These are phyloP conservation scores for Pseudovirgaria hyperparasitica DNA, from an alignment of 2,329 filamentous ascomycete species.

Conservation along the genomic window DNA sequence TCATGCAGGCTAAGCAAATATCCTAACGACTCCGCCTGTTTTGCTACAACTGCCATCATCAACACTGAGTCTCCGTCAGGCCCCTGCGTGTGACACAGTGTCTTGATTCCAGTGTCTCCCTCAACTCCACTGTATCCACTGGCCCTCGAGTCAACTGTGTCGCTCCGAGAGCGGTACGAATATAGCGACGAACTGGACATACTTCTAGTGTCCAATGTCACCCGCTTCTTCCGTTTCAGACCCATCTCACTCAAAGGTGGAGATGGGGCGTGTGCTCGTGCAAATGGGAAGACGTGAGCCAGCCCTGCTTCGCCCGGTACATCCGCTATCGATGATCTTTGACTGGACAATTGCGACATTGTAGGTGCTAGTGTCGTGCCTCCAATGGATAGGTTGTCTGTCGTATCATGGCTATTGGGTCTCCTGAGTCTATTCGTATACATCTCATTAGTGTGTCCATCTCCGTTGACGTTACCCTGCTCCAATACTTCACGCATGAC, in stretches of 20 bases:
- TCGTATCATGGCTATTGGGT: slow-evolving; percentile 11
- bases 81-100: slow-evolving; percentile 59
- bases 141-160: slow-evolving; percentile 48
- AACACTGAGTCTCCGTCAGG: slow-evolving; percentile 65
- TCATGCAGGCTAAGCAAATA: slow-evolving; percentile 69
- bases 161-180: slow-evolving; percentile 69
- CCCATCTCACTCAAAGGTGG: slow-evolving; percentile 22
- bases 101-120: slow-evolving; percentile 75
- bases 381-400: slow-evolving; percentile 15
- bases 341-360: slow-evolving; percentile 15
- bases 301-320: slow-evolving; percentile 31
- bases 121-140: slow-evolving; percentile 63
- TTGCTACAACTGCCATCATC: slow-evolving; percentile 43
- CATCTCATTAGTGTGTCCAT: slow-evolving; percentile 16
- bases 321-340: slow-evolving; percentile 18
- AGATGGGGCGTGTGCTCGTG: slow-evolving; percentile 43
- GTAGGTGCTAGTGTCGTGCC: slow-evolving; percentile 18
- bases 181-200: slow-evolving; percentile 75
- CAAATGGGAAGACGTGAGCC: slow-evolving; percentile 85
- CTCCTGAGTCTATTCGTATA: slow-evolving; percentile 16
- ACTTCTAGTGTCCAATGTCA: slow-evolving; percentile 82
- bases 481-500: slow-evolving; percentile 72
- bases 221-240: slow-evolving; percentile 55
- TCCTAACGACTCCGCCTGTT: slow-evolving; percentile 56
- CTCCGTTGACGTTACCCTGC: slow-evolving; percentile 41